Conservation (phyloP, 202 grass and related monocot species). For the Setaria viridis region DNA sequence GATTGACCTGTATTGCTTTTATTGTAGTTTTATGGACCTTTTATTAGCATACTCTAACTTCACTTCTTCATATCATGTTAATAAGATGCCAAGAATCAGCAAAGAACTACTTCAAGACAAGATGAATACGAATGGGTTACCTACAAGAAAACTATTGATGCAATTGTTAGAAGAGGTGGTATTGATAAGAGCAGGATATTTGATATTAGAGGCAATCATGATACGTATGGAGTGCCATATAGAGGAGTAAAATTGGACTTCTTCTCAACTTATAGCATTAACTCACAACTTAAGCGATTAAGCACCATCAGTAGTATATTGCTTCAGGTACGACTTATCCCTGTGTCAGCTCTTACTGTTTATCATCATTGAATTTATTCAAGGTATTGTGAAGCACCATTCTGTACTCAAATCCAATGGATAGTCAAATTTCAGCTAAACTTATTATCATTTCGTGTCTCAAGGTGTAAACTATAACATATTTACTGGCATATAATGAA, state of each 20-base stretch:
- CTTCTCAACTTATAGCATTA: constrained; percentile 83
- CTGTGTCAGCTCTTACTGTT: constrained; percentile 16
- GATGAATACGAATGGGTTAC: constrained; percentile 80
- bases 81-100: constrained; percentile 84
- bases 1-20: background rate
- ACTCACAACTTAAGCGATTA: constrained; percentile 63
- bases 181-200: constrained; percentile 79
- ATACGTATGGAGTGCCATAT: constrained; percentile 89
- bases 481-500: constrained; percentile 36
- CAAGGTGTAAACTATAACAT: constrained; percentile 25
- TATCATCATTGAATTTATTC: constrained; percentile 15
- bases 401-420: background rate
- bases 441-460: background rate
- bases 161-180: constrained; percentile 58
- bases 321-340: constrained; percentile 69
- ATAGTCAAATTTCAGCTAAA: background rate
- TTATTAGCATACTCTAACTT: constrained; percentile 32
- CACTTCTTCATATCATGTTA: constrained; percentile 23
- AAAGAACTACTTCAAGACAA: constrained; percentile 75
- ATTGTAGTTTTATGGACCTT: constrained; percentile 5
- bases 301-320: constrained; percentile 74
- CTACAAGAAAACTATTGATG: constrained; percentile 69
- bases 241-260: constrained; percentile 72
- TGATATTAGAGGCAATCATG: constrained; percentile 98
- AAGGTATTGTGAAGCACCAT: background rate